Percentiles rank a stretch among this genome's conserved stretches.
These are phyloP conservation scores for Phytophthora agathidicida DNA, from an alignment of 352 stramenopile species.

Conservation along the genomic window DNA sequence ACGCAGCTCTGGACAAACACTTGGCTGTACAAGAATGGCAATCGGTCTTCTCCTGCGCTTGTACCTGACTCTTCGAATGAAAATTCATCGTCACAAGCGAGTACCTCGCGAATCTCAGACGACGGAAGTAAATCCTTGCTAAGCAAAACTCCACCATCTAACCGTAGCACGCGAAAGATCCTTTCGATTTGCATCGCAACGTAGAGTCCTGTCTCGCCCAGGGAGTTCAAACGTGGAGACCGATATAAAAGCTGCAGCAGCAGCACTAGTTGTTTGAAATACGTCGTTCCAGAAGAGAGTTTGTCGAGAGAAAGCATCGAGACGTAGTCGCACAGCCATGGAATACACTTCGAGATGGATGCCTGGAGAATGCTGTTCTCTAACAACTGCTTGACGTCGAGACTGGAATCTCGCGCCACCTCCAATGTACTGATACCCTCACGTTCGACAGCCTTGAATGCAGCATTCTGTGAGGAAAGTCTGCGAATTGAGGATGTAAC, in stretches of 20 bases:
- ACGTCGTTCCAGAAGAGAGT: constrained; percentile 51
- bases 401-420: constrained; percentile 23
- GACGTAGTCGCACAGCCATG: constrained; percentile 72
- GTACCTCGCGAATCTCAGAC: constrained; percentile 9
- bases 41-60: constrained; percentile 33
- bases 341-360: constrained; percentile 62
- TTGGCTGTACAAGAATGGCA: constrained; percentile 73
- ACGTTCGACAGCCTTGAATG: constrained; percentile 52
- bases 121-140: constrained; percentile 21
- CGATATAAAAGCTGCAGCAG: constrained; percentile 53
- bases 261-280: constrained; percentile 56
- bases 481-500: constrained; percentile 39
- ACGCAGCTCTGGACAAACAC: constrained; percentile 75
- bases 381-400: constrained; percentile 56
- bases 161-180: constrained; percentile 50
- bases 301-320: constrained; percentile 62
- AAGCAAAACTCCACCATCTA: constrained; percentile 32
- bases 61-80: constrained; percentile 3
- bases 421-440: constrained; percentile 64
- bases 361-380: constrained; percentile 45
- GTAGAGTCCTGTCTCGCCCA: constrained; percentile 62
- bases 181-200: constrained; percentile 68
- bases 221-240: constrained; percentile 42
- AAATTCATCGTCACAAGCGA: constrained; percentile 12
- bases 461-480: constrained; percentile 47